Evolutionary conservation across 768 basidiomycete genomes (phyloP).

Genomic region (Collybiopsis luxurians): DNA sequence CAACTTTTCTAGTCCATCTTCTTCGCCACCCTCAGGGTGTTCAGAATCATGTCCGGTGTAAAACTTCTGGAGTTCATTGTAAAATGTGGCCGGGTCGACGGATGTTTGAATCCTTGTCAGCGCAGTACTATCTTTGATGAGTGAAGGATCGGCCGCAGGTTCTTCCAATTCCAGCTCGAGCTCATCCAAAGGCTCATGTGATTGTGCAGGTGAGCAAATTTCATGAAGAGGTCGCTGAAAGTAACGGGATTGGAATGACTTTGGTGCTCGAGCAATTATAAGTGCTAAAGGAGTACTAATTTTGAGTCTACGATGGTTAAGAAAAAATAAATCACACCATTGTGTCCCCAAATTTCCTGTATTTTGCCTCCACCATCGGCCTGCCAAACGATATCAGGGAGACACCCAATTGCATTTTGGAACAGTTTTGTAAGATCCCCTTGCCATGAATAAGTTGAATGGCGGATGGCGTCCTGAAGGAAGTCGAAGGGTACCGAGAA

Average conservation of each 20-base stretch:
- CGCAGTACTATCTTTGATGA: conserved; percentile 34
- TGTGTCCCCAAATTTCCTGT: conserved; percentile 88
- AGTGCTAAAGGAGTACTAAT: conserved; percentile 53
- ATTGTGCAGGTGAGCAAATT: too few species aligned
- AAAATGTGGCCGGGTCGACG: conserved; percentile 79
- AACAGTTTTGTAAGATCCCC: conserved; percentile 77
- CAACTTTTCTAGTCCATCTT: conserved; percentile 51
- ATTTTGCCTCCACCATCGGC: conserved; percentile 35
- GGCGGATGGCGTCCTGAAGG: conserved; percentile 61
- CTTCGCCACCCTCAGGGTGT: conserved; percentile 53
- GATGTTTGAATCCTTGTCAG: conserved; percentile 65
- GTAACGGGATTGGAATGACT: conserved; percentile 86
- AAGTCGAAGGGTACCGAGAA: too few species aligned
- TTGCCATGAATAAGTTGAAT: conserved; percentile 79
- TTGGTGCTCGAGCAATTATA: conserved; percentile 92
- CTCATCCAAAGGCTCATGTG: too few species aligned
- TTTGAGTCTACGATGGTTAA: background rate
- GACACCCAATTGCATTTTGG: conserved; percentile 81
- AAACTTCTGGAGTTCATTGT: conserved; percentile 89
- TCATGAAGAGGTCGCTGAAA: conserved; percentile 61
- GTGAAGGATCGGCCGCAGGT: conserved; percentile 45
- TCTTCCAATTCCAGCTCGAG: conserved; percentile 31
- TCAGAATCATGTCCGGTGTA: conserved; percentile 92
- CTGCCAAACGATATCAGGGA: conserved; percentile 97
- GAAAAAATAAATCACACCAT: conserved; percentile 54